These are phyloP conservation scores for Suillus ampliporus DNA, from an alignment of 768 basidiomycete species.

Conservation along the genomic window DNA sequence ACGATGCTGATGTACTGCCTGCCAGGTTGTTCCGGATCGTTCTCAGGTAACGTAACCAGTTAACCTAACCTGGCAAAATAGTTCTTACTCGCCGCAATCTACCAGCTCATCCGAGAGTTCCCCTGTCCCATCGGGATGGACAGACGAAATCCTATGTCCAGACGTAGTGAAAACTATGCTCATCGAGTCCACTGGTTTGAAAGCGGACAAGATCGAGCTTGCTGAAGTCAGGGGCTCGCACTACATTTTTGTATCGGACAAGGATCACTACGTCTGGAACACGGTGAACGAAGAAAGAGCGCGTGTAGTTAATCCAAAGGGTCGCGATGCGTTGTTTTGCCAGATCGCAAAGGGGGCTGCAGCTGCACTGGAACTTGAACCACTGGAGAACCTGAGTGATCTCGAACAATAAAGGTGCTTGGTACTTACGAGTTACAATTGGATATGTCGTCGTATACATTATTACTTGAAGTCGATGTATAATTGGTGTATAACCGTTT, in stretches of 20 bases:
- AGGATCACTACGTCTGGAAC: conserved; percentile 4
- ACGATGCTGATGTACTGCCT: too few species aligned
- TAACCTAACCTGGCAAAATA: background rate
- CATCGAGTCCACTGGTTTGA: background rate
- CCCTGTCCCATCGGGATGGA: conserved; percentile 4
- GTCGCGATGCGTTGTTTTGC: too few species aligned
- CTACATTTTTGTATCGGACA: conserved; percentile 8
- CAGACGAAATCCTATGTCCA: background rate
- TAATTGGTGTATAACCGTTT: too few species aligned
- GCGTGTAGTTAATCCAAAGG: background rate
- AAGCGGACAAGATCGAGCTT: background rate
- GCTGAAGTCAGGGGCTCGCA: conserved; percentile 1
- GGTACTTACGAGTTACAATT: too few species aligned
- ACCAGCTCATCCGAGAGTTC: background rate
- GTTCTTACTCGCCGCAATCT: background rate
- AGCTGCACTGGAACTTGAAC: too few species aligned
- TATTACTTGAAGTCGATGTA: too few species aligned
- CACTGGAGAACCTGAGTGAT: background rate
- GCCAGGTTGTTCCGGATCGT: background rate
- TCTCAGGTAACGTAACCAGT: too few species aligned
- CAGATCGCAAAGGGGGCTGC: too few species aligned
- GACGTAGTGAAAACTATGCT: background rate
- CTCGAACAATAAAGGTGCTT: background rate
- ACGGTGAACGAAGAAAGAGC: conserved; percentile 3
- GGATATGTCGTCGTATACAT: too few species aligned